phyloP scores from a whole-genome alignment of 306 rosid species.

The Cicer judaicum region DNA sequence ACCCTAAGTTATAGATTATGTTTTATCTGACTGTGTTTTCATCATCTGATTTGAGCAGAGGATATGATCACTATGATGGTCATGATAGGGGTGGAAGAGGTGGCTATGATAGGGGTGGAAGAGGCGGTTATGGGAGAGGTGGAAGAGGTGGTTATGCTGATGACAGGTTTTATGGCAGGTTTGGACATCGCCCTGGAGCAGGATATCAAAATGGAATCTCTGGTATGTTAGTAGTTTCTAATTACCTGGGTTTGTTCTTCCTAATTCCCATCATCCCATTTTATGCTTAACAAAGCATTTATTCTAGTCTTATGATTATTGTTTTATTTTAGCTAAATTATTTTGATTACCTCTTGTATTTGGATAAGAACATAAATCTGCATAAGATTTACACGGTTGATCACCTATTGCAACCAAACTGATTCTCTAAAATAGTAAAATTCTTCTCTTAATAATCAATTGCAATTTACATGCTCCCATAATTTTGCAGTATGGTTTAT shows the following conservation, averaged over 20 bases:
- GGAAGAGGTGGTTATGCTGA: constrained; percentile 77
- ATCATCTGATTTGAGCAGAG: constrained; percentile 52
- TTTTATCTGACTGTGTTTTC: constrained; percentile 1
- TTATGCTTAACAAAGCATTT: constrained; percentile 14
- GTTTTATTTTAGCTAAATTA: constrained; percentile 7
- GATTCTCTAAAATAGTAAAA: neutral
- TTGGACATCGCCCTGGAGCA: constrained; percentile 68
- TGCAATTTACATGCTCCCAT: neutral
- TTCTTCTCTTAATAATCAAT: constrained; percentile 13
- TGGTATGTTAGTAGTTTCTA: constrained; percentile 49
- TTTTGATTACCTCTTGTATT: constrained; percentile 9
- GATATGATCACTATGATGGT: constrained; percentile 82
- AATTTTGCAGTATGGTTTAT: neutral
- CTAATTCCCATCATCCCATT: constrained; percentile 1
- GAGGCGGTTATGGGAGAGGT: constrained; percentile 67
- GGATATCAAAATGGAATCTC: constrained; percentile 77
- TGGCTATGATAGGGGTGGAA: constrained; percentile 66
- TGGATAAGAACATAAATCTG: neutral
- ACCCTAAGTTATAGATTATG: constrained; percentile 10
- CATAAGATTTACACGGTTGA: constrained; percentile 1
- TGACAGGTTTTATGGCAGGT: constrained; percentile 85
- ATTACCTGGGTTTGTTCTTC: constrained; percentile 23
- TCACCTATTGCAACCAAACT: neutral
- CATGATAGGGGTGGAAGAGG: constrained; percentile 81
- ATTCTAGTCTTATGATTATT: neutral